Base-by-base conservation (phyloP, 2,329 filamentous ascomycete genomes). In the Annulohypoxylon truncatum region DNA sequence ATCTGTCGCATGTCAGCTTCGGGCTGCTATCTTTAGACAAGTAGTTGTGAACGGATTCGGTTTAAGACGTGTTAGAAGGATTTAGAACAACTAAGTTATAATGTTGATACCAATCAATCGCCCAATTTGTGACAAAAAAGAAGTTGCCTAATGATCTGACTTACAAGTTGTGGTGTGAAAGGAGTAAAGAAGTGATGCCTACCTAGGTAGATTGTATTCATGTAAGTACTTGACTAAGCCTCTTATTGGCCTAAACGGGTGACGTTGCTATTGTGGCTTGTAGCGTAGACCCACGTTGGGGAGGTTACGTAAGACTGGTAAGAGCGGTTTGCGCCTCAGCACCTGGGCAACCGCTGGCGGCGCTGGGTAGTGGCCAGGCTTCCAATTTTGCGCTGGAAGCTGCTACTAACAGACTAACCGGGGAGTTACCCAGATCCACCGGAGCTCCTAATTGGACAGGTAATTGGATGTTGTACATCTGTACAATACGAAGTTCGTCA, bases 191-290 rank as follows among this genome's bases (percentile, higher is more conserved):
- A 10, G 10, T 31, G 35, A 42, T 54, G 52, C 52, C 52, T 54
- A 31, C 12, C n/a, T 48, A 47, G 28, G 18, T n/a, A 35, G 4
- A 4, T 33, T n/a, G 3, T 40, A 40, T 13, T 2, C n/a, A 18
- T 2, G 1, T 18, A 42, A 4, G 18, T 42, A 15, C 18, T 44
- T 44, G 52, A 31, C 15, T 40, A 29, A 48, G 31, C 29, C 50
- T 31, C 35, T 61, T 48, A 57, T 63, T 54, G 55, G 59, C 46
- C 40, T 13, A 46, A 38, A 47, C 24, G 61, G 66, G 33, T 69
- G 64, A 69, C 63, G 60, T 69, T 67, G 59, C 40, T 40, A 52
- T 40, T 56, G 66, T 66, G 66, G 66, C 66, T 68, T 56, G 54
- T 50, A 42, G 46, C 26, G 22, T 9, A 6, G 44, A 15, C 51